Percentiles rank a stretch among this genome's conserved stretches.
phyloP scores from a whole-genome alignment of 768 basidiomycete genomes.

The Calvatia gigantea region DNA sequence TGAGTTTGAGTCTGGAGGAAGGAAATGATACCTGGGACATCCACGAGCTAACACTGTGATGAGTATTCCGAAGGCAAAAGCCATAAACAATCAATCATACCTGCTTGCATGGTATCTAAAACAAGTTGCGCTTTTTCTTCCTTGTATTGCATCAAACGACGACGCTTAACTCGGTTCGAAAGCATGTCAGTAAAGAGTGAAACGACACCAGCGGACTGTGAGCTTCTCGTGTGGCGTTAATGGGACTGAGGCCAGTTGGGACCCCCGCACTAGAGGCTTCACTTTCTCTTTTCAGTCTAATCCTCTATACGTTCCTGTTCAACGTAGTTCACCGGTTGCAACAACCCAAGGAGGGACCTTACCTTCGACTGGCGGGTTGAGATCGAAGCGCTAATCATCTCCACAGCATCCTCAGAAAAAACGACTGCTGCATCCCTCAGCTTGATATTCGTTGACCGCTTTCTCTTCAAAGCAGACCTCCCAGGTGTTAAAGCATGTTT shows the following conservation, averaged over 20 bases:
- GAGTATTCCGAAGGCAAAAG: neutral
- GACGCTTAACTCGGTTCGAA: neutral
- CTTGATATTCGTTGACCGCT: neutral
- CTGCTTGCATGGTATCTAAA: slow-evolving; percentile 9
- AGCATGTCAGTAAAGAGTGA: slow-evolving; percentile 3
- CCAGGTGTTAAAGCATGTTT: neutral
- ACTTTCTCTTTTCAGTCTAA: neutral
- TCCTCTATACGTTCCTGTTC: neutral
- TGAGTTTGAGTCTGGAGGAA: neutral
- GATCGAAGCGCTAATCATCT: neutral
- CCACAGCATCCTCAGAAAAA: neutral
- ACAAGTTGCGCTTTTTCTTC: slow-evolving; percentile 5
- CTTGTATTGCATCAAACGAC: slow-evolving; percentile 3
- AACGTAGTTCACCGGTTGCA: neutral
- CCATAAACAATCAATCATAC: neutral
- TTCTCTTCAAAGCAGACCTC: slow-evolving; percentile 1
- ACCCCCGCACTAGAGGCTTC: neutral
- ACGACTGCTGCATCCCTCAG: neutral
- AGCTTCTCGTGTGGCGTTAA: neutral
- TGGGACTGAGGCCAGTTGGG: neutral
- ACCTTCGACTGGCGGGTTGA: slow-evolving; percentile 2
- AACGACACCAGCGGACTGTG: slow-evolving; percentile 1
- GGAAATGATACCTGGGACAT: slow-evolving; percentile 1
- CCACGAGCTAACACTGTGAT: neutral
- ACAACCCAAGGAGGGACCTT: neutral